These are phyloP conservation scores for Yarrowia deformans DNA, from an alignment of 805 yeast genomes.

Conservation along the genomic window DNA sequence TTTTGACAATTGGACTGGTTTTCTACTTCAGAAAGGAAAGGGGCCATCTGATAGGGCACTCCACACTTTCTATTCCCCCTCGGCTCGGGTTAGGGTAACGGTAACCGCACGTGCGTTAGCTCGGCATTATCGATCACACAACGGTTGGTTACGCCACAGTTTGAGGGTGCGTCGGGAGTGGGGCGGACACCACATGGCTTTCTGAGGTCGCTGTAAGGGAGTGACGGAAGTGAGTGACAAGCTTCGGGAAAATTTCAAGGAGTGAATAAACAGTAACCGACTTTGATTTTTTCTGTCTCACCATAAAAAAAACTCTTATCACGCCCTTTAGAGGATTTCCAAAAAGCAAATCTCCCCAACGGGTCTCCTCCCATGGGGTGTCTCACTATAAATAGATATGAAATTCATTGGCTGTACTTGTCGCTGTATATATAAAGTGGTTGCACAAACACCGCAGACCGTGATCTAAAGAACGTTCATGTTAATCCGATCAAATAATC, in stretches of 20 bases:
- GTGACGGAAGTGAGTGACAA: background rate
- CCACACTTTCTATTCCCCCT: conserved; percentile 25
- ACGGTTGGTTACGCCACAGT: conserved; percentile 13
- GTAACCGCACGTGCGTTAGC: conserved; percentile 30
- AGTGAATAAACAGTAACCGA: background rate
- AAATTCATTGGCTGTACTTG: background rate
- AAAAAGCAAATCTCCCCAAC: background rate
- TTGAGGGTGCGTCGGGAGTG: background rate
- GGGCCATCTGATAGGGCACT: conserved; percentile 17
- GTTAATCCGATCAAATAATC: background rate
- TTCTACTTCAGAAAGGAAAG: background rate
- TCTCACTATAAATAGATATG: background rate
- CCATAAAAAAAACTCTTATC: background rate
- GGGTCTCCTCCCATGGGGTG: background rate
- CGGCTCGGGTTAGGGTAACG: conserved; percentile 36
- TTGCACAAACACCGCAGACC: background rate
- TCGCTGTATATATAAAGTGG: background rate
- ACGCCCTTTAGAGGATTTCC: background rate
- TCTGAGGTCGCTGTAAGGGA: background rate
- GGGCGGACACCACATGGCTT: background rate
- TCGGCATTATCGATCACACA: conserved; percentile 17
- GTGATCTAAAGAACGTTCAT: background rate
- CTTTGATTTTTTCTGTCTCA: background rate
- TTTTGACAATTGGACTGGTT: background rate
- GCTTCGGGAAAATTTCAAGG: background rate